Evolutionary conservation across 768 basidiomycete species (phyloP).

Genomic region (Trametes maxima): DNA sequence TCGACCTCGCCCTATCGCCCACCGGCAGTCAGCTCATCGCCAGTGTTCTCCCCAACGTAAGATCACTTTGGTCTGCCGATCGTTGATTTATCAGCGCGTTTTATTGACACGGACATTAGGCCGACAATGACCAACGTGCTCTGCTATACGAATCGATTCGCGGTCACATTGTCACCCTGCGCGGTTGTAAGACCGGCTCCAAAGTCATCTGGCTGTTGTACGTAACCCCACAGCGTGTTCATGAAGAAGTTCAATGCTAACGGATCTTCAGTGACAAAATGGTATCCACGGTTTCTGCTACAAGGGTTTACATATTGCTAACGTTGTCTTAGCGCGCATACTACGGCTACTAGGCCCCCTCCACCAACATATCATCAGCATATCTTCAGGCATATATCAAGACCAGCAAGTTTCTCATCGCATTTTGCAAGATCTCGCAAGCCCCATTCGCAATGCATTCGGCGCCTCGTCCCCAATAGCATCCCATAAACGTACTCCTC

Average conservation of each 20-base stretch:
- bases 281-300: slow-evolving; percentile 36
- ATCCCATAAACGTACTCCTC: neutral
- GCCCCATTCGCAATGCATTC: slow-evolving; percentile 2
- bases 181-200: slow-evolving; percentile 89
- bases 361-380: slow-evolving; percentile 31
- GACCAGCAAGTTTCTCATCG: slow-evolving; percentile 1
- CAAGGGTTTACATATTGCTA: neutral
- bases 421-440: slow-evolving; percentile 18
- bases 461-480: neutral
- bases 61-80: slow-evolving; percentile 20
- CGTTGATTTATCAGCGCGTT: too few species aligned
- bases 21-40: slow-evolving; percentile 88
- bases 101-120: slow-evolving; percentile 43
- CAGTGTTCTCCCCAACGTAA: slow-evolving; percentile 74
- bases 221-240: slow-evolving; percentile 22
- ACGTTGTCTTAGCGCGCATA: slow-evolving; percentile 53
- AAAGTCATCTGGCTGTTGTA: slow-evolving; percentile 91
- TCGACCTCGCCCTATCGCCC: slow-evolving; percentile 80
- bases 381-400: slow-evolving; percentile 30
- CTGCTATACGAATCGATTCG: slow-evolving; percentile 83
- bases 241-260: neutral
- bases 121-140: slow-evolving; percentile 84
- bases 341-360: slow-evolving; percentile 53
- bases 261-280: slow-evolving; percentile 53
- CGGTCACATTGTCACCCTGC: slow-evolving; percentile 86